Evolutionary conservation across 1,284 basidiomycete genomes (phyloP).

Genomic region (Papiliotrema fonsecae): DNA sequence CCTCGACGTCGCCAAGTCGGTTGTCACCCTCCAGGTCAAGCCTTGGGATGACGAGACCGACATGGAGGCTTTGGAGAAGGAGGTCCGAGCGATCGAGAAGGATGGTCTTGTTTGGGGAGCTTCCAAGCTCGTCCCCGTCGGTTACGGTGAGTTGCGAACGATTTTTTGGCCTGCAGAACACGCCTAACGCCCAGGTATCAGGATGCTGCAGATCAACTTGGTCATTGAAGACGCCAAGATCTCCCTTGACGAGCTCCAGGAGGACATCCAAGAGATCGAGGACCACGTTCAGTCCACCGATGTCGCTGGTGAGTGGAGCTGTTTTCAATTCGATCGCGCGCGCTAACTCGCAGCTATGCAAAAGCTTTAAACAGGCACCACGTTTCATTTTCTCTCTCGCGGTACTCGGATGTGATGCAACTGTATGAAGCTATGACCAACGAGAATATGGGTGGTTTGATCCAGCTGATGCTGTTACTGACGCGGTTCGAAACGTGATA

Average conservation of each 20-base stretch:
- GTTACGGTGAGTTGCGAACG: conserved; percentile 47
- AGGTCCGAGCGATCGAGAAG: conserved; percentile 80
- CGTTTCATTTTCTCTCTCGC: too few relatives aligned
- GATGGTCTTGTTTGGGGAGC: conserved; percentile 87
- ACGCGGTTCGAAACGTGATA: too few relatives aligned
- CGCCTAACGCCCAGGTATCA: conserved; percentile 58
- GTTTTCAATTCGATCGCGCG: background rate
- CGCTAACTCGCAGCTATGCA: background rate
- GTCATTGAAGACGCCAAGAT: conserved; percentile 90
- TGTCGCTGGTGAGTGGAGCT: conserved; percentile 55
- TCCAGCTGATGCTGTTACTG: too few relatives aligned
- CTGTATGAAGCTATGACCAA: too few relatives aligned
- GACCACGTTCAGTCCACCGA: conserved; percentile 96
- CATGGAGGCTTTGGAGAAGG: conserved; percentile 78
- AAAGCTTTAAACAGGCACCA: background rate
- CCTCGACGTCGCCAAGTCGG: conserved; percentile 68
- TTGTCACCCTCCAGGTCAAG: conserved; percentile 86
- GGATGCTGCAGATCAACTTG: conserved; percentile 87
- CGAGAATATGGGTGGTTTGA: too few relatives aligned
- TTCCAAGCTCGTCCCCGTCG: conserved; percentile 86
- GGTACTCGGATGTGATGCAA: too few relatives aligned
- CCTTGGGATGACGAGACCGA: conserved; percentile 99
- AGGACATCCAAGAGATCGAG: conserved; percentile 78
- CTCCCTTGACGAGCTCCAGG: conserved; percentile 90
- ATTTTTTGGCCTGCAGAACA: background rate